Conservation (phyloP, 2,329 filamentous ascomycete genomes). For the Alternaria alternata region DNA sequence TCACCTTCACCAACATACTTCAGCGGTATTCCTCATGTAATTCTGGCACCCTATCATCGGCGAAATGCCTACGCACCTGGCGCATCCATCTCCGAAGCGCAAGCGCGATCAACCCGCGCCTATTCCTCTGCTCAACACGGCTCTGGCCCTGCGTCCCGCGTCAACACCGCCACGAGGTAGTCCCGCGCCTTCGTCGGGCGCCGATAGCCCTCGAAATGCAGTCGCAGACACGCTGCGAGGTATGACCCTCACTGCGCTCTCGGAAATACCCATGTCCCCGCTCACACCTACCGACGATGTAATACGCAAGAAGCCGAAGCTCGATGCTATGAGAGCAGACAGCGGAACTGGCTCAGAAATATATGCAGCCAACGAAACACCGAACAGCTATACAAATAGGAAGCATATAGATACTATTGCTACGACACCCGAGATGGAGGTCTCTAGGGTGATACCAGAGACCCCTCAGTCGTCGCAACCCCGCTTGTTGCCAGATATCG, state of each 20-base stretch:
- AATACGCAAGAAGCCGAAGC: slow-evolving; percentile 49
- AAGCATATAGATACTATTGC: slow-evolving; percentile 15
- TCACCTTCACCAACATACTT: slow-evolving; percentile 5
- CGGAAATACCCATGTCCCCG: slow-evolving; percentile 44
- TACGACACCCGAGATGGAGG: slow-evolving; percentile 3
- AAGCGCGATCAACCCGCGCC: slow-evolving; percentile 47
- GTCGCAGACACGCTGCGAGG: slow-evolving; percentile 48
- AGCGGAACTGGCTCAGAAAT: slow-evolving; percentile 25
- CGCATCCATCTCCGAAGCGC: slow-evolving; percentile 49
- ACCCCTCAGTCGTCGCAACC: slow-evolving; percentile 44
- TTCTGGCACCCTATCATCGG: slow-evolving; percentile 20
- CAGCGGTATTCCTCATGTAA: slow-evolving; percentile 39
- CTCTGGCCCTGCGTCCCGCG: slow-evolving; percentile 39
- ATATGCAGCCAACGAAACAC: slow-evolving; percentile 13
- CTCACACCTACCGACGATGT: slow-evolving; percentile 47
- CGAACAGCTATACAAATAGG: slow-evolving; percentile 1
- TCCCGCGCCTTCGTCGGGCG: slow-evolving; percentile 31
- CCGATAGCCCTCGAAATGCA: slow-evolving; percentile 46
- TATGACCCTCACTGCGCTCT: slow-evolving; percentile 38
- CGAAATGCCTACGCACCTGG: slow-evolving; percentile 48
- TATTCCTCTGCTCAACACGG: slow-evolving; percentile 44
- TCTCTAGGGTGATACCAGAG: slow-evolving; percentile 38
- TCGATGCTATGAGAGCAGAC: slow-evolving; percentile 36
- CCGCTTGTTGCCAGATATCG: slow-evolving; percentile 44
- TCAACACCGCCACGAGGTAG: slow-evolving; percentile 36